phyloP scores from a whole-genome alignment of 305 asterid species.

The Rubia peregrina region DNA sequence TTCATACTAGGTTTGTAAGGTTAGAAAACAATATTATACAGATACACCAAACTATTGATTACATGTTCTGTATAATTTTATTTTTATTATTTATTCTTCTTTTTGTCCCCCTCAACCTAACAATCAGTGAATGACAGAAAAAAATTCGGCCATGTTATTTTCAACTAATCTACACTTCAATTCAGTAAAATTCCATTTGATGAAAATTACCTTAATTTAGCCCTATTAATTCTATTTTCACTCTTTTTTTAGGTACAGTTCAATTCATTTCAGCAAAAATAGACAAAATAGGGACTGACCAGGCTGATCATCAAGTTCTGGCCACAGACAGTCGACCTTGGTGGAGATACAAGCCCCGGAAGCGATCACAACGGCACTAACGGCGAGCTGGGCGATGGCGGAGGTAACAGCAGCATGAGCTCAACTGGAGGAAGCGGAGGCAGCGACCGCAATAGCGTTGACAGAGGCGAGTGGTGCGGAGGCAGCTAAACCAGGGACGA shows the following conservation, averaged over 20 bases:
- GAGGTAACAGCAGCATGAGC: conserved; percentile 89
- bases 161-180: too few relatives aligned
- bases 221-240: too few relatives aligned
- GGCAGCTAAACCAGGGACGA: conserved; percentile 40
- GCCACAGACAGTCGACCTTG: conserved; percentile 92
- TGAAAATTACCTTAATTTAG: too few relatives aligned
- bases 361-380: conserved; percentile 91
- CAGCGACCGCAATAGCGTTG: conserved; percentile 61
- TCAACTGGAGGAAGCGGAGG: conserved; percentile 51
- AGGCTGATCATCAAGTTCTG: conserved; percentile 77
- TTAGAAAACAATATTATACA: background rate
- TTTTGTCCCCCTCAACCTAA: too few relatives aligned
- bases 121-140: too few relatives aligned
- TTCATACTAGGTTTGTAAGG: background rate
- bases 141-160: too few relatives aligned
- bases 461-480: conserved; percentile 49
- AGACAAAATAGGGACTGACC: conserved; percentile 25
- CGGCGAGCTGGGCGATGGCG: conserved; percentile 87
- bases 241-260: too few relatives aligned
- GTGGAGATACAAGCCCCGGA: conserved; percentile 98
- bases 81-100: too few relatives aligned
- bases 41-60: background rate
- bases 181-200: too few relatives aligned
- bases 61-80: too few relatives aligned
- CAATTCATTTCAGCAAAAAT: too few relatives aligned